These are phyloP conservation scores for Collybia sp. DNA, from an alignment of 768 basidiomycete genomes.

Conservation along the genomic window DNA sequence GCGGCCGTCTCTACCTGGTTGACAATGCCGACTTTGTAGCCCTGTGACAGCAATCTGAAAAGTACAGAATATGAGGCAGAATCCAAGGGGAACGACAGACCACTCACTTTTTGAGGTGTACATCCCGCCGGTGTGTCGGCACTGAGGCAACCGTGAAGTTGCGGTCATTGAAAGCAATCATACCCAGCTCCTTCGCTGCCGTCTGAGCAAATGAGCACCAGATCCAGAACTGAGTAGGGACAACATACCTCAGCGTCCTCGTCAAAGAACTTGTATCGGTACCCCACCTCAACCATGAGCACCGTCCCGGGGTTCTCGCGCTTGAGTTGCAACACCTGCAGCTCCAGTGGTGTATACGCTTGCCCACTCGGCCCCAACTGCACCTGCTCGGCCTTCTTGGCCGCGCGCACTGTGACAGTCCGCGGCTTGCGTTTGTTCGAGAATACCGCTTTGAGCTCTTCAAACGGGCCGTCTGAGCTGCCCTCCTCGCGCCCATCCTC, in stretches of 20 bases:
- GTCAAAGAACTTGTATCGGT: slow-evolving; percentile 79
- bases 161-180: slow-evolving; percentile 65
- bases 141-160: slow-evolving; percentile 77
- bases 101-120: slow-evolving; percentile 72
- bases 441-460: slow-evolving; percentile 43
- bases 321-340: slow-evolving; percentile 66
- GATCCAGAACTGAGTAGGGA: neutral
- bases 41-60: slow-evolving; percentile 62
- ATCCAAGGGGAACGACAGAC: neutral
- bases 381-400: slow-evolving; percentile 25
- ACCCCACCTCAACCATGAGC: slow-evolving; percentile 80
- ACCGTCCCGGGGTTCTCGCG: slow-evolving; percentile 59
- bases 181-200: slow-evolving; percentile 73
- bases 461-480: slow-evolving; percentile 43
- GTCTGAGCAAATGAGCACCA: slow-evolving; percentile 33
- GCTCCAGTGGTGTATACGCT: slow-evolving; percentile 72
- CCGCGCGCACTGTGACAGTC: slow-evolving; percentile 12
- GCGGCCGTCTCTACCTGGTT: slow-evolving; percentile 85
- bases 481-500: slow-evolving; percentile 28
- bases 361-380: slow-evolving; percentile 66
- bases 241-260: slow-evolving; percentile 70
- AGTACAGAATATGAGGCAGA: slow-evolving; percentile 1
- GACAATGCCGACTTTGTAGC: slow-evolving; percentile 81
- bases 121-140: slow-evolving; percentile 59
- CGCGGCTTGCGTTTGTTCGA: slow-evolving; percentile 29